These are phyloP conservation scores for Pseudocercospora musae DNA, from an alignment of 2,329 filamentous ascomycete genomes.

Conservation along the genomic window DNA sequence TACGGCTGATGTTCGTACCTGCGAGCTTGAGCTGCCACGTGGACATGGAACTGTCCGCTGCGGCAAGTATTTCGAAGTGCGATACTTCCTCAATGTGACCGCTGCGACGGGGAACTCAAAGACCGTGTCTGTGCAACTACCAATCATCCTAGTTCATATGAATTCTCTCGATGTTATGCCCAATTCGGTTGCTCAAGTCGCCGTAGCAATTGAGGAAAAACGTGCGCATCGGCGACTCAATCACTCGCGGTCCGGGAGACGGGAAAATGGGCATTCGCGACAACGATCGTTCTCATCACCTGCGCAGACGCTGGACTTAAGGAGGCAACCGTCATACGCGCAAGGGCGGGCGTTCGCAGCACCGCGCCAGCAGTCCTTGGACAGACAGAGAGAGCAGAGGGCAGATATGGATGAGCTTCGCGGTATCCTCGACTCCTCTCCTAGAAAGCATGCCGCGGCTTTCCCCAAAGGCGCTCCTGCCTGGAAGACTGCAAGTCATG, in stretches of 20 bases:
- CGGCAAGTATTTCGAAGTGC: conserved; percentile 56
- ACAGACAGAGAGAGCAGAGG: conserved; percentile 42
- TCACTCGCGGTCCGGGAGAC: conserved; percentile 11
- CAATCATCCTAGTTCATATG: conserved; percentile 56
- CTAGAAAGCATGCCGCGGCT: conserved; percentile 39
- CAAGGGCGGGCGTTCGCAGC: conserved; percentile 54
- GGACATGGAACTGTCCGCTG: conserved; percentile 52
- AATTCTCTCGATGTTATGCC: conserved; percentile 56
- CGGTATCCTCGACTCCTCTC: conserved; percentile 43
- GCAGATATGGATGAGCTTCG: conserved; percentile 43
- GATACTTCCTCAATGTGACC: conserved; percentile 53
- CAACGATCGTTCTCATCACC: conserved; percentile 31
- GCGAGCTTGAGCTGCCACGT: conserved; percentile 49
- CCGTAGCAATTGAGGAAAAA: conserved; percentile 54
- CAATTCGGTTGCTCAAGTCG: conserved; percentile 54
- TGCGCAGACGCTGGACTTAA: conserved; percentile 22
- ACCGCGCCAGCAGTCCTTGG: conserved; percentile 50
- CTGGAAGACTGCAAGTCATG: conserved; percentile 26
- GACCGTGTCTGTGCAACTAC: conserved; percentile 52
- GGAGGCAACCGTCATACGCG: conserved; percentile 39
- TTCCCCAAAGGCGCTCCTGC: conserved; percentile 18
- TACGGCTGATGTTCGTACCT: conserved; percentile 48
- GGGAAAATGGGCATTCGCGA: conserved; percentile 11
- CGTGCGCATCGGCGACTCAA: conserved; percentile 21
- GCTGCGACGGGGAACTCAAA: conserved; percentile 47